Evolutionary conservation across 163 green algal species (phyloP).

Genomic region (Picocystis sp.): DNA sequence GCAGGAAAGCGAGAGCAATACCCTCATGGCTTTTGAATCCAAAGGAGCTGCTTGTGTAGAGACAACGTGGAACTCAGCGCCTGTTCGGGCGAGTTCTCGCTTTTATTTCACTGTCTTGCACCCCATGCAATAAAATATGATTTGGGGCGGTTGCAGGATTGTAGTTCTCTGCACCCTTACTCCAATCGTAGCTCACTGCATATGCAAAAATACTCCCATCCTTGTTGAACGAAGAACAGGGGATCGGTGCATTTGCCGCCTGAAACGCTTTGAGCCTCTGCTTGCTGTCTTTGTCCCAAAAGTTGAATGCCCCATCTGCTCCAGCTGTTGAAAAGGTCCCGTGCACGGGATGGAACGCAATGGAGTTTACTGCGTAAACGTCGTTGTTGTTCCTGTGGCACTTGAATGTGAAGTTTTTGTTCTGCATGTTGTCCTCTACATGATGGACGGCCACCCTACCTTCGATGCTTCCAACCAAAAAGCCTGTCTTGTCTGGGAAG

Average conservation of each 20-base stretch:
- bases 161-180: slow-evolving; percentile 54
- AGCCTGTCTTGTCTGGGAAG: slow-evolving; percentile 43
- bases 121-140: slow-evolving; percentile 73
- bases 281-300: slow-evolving; percentile 99
- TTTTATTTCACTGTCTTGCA: slow-evolving; percentile 68
- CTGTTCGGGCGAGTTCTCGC: not conserved
- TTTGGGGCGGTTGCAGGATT: slow-evolving; percentile 64
- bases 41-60: not conserved
- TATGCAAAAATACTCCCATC: slow-evolving; percentile 87
- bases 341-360: slow-evolving; percentile 73
- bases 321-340: slow-evolving; percentile 88
- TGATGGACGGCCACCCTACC: slow-evolving; percentile 84
- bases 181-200: slow-evolving; percentile 84
- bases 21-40: not conserved
- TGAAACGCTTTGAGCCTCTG: slow-evolving; percentile 79
- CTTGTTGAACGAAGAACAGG: slow-evolving; percentile 50
- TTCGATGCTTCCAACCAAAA: slow-evolving; percentile 69
- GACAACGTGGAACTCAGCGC: no score
- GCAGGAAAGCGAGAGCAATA: not conserved
- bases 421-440: slow-evolving; percentile 59
- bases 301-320: slow-evolving; percentile 87
- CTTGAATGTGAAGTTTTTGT: slow-evolving; percentile 82
- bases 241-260: slow-evolving; percentile 36
- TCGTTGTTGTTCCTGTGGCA: slow-evolving; percentile 56
- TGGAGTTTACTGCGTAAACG: slow-evolving; percentile 85